Conservation (phyloP, 2,329 filamentous ascomycete species). For the Colletotrichum lindemuthianum region DNA sequence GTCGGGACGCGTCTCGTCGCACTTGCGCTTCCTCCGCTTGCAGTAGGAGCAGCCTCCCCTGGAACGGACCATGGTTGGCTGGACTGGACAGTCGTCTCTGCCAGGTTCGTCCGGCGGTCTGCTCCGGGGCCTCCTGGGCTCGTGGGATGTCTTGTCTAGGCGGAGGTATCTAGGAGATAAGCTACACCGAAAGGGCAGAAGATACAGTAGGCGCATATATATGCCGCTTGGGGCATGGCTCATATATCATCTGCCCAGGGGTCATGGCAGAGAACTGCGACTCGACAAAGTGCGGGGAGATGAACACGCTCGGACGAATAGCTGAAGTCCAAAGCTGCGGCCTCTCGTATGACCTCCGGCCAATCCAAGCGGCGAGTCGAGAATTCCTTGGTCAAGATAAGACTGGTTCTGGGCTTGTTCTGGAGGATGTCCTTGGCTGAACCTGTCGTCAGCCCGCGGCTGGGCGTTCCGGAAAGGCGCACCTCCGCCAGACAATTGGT, state of each 20-base stretch:
- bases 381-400: slow-evolving; percentile 2
- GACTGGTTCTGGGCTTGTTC: neutral
- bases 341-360: neutral
- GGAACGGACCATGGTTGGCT: slow-evolving; percentile 30
- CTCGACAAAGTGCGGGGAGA: slow-evolving; percentile 11
- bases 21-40: slow-evolving; percentile 37
- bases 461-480: neutral
- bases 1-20: slow-evolving; percentile 36
- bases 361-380: slow-evolving; percentile 12
- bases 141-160: neutral
- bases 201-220: slow-evolving; percentile 27
- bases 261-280: slow-evolving; percentile 1
- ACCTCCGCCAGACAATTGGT: neutral
- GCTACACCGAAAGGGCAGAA: slow-evolving; percentile 10
- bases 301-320: neutral
- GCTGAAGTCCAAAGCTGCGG: neutral
- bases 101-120: too few relatives aligned
- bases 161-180: neutral
- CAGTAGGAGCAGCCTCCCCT: slow-evolving; percentile 36
- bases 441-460: neutral
- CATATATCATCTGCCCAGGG: neutral
- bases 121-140: too few relatives aligned
- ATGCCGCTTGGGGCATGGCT: slow-evolving; percentile 28
- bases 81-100: too few relatives aligned
- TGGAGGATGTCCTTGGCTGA: neutral